phyloP scores from a whole-genome alignment of 75 land plant species.

The Sequoia sempervirens region DNA sequence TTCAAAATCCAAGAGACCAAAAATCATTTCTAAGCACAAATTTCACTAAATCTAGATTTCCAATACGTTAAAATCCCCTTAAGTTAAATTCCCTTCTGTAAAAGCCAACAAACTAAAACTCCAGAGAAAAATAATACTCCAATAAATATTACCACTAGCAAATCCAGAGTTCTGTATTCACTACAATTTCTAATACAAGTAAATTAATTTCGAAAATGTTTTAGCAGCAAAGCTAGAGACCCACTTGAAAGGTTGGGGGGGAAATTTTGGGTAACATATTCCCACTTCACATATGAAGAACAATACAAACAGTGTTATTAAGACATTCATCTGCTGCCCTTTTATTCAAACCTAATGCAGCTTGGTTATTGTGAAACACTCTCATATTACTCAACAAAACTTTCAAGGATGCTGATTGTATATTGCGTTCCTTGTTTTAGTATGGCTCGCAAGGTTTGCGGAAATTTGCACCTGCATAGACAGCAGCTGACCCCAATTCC shows the following conservation, averaged over 20 bases:
- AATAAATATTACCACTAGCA: background rate
- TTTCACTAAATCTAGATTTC: background rate
- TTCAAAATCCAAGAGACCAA: background rate
- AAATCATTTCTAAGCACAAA: background rate
- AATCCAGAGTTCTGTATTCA: background rate
- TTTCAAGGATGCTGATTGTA: conserved; percentile 9
- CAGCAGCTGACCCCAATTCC: conserved; percentile 93
- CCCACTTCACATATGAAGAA: background rate
- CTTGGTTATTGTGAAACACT: background rate
- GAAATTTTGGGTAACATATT: background rate
- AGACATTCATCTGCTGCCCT: background rate
- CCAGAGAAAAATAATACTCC: background rate
- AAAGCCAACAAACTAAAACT: no score
- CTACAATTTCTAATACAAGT: background rate
- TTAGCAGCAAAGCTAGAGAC: background rate
- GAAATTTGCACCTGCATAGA: conserved; percentile 88
- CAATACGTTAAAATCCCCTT: background rate
- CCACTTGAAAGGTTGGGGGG: background rate
- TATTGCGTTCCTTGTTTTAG: conserved; percentile 24
- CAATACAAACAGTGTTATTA: background rate
- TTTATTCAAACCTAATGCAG: background rate
- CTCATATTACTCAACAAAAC: background rate
- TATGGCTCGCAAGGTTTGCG: conserved; percentile 85
- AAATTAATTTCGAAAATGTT: background rate
- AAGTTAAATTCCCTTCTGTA: background rate